phyloP scores from a whole-genome alignment of 2,329 filamentous ascomycete genomes.

The Paradendryphiella salina region DNA sequence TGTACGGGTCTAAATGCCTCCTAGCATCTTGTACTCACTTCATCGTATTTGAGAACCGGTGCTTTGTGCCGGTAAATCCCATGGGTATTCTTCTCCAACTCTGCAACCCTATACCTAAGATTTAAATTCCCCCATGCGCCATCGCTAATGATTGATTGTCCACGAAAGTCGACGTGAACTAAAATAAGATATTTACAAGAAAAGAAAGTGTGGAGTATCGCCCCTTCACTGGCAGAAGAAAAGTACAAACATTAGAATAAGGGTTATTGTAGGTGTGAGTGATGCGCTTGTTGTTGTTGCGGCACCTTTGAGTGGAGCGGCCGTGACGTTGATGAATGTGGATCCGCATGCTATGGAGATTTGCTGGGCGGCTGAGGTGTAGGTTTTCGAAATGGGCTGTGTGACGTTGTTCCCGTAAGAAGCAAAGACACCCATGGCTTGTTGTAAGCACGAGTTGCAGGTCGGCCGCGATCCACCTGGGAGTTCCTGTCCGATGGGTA shows the following conservation, averaged over 20 bases:
- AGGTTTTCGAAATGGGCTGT: conserved; percentile 69
- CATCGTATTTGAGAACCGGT: conserved; percentile 4
- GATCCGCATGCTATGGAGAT: conserved; percentile 68
- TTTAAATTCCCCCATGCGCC: conserved; percentile 33
- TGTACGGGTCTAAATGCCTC: not conserved
- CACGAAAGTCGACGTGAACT: conserved; percentile 23
- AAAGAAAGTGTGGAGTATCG: conserved; percentile 17
- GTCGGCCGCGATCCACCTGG: conserved; percentile 68
- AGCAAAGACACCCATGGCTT: conserved; percentile 82
- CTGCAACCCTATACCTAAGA: conserved; percentile 6
- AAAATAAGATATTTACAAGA: conserved; percentile 28
- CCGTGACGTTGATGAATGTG: conserved; percentile 56
- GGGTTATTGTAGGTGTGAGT: conserved; percentile 36
- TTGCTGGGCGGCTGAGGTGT: conserved; percentile 69
- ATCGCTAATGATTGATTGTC: conserved; percentile 43
- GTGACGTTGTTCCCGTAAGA: conserved; percentile 66
- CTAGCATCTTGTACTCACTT: not conserved
- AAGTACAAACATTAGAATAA: conserved; percentile 43
- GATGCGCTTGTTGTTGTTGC: conserved; percentile 27
- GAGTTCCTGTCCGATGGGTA: conserved; percentile 75
- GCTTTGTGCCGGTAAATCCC: conserved; percentile 5
- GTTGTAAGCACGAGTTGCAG: conserved; percentile 74
- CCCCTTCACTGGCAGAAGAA: conserved; percentile 37
- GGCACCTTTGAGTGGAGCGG: conserved; percentile 48
- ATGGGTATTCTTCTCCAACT: conserved; percentile 15